Evolutionary conservation across 164 flowering plant species (phyloP), one percentile per base, ranked within the genome.

Genomic region (Malania oleifera): DNA sequence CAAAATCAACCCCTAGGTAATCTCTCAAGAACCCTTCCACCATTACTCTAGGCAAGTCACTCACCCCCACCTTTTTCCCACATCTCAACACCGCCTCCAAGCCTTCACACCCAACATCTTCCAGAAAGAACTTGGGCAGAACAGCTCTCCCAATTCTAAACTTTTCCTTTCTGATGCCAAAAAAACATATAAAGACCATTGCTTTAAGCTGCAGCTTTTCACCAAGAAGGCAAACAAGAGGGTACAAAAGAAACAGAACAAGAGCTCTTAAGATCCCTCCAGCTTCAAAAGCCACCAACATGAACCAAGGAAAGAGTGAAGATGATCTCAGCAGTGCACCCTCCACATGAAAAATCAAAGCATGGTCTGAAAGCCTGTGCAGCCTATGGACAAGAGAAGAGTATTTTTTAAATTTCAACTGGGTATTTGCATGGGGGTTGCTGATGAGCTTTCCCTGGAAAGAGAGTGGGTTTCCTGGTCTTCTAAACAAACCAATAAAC

Each of bases 1-100:
- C 81, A 29, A 18, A 7, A 18, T 80, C 84, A 37, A 82, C 61
- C 13, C 67, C 69, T 41, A 86, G 23, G 48, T 76, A 80, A 26
- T 84, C 87, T 59, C 41, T 75, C 60, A 84, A 35, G 46, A 84
- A 79, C 29, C 73, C 65, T 43, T 84, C 93, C 48, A 82, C 77
- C 93, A 86, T 84, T 1, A 86, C 72, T 18, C 31, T 62, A 6
- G 93, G 91, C 66, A 81, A 29, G 17, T 60, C 64, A 60, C 71
- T 85, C 6, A 80, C 69, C 10, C 62, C 86, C 44, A 84, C 75
- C 39, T 34, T 75, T 34, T 39, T 71, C 56, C 63, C 53, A 39
- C 44, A 51, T 15, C 60, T 70, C 69, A 24, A 4, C 11, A 26
- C 19, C 20, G 18, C 19, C 2, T 27, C 34, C 55, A 27, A 52